Evolutionary conservation across 306 rosid species (phyloP).

Genomic region (Ceratonia siliqua): DNA sequence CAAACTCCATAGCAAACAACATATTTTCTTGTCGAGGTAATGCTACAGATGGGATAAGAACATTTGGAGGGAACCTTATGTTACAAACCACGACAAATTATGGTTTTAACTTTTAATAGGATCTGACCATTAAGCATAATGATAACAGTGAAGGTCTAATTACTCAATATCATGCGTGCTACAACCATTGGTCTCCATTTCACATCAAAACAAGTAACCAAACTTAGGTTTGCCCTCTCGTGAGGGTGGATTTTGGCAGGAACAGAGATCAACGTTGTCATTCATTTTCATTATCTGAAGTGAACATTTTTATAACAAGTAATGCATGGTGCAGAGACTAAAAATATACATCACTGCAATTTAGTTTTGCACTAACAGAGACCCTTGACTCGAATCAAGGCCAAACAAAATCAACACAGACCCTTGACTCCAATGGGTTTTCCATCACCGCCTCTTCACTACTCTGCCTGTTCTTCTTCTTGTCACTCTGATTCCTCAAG

Average conservation of each 20-base stretch:
- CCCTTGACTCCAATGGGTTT: constrained; percentile 34
- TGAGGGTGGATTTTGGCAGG: too few species aligned
- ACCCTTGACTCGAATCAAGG: constrained; percentile 13
- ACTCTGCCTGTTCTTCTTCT: background rate
- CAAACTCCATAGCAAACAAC: background rate
- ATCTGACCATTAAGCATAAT: too few species aligned
- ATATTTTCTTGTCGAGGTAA: constrained; percentile 16
- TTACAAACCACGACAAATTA: background rate
- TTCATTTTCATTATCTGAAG: background rate
- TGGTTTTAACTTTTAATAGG: background rate
- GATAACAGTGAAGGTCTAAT: too few species aligned
- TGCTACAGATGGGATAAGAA: background rate
- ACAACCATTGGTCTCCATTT: too few species aligned
- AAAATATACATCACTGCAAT: background rate
- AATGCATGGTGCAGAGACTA: background rate
- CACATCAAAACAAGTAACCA: too few species aligned
- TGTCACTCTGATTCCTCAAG: background rate
- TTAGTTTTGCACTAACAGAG: background rate
- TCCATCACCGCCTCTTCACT: background rate
- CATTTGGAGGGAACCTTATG: background rate
- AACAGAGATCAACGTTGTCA: background rate
- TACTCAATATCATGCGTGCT: too few species aligned
- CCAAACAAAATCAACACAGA: constrained; percentile 45
- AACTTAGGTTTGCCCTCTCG: too few species aligned
- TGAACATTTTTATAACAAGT: background rate